A percentile compares a stretch with the other conserved stretches of the same genome.
These are phyloP conservation scores for Flaveria trinervia DNA, from an alignment of 129 eudicot species.

Conservation along the genomic window DNA sequence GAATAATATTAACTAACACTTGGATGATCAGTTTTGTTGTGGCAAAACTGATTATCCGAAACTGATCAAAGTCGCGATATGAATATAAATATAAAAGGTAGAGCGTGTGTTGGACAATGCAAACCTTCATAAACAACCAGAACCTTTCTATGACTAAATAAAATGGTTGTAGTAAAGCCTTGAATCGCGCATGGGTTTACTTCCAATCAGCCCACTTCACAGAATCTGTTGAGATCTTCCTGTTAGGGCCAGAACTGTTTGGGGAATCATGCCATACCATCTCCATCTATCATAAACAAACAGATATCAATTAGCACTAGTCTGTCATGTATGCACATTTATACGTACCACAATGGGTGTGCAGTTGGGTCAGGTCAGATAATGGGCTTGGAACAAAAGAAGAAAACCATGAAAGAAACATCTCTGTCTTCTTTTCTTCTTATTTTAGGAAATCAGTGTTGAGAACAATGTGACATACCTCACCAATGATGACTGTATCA, in stretches of 20 bases:
- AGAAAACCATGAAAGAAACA: not conserved
- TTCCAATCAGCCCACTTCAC: conserved; percentile 46
- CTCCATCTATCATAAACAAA: conserved; percentile 67
- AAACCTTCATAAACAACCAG: conserved; percentile 28
- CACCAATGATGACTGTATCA: conserved; percentile 83
- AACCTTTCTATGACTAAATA: conserved; percentile 23
- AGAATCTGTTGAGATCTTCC: conserved; percentile 53
- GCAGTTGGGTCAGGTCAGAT: not conserved
- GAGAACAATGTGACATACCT: conserved; percentile 44
- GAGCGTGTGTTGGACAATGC: not conserved
- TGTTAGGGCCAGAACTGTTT: conserved; percentile 50
- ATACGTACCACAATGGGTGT: not conserved
- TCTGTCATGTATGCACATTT: not conserved
- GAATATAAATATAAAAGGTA: not conserved
- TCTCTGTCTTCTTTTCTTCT: no score
- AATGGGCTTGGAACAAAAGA: no score
- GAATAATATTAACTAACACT: no score
- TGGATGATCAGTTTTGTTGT: no score
- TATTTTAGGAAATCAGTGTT: no score
- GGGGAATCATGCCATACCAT: conserved; percentile 77
- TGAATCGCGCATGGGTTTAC: conserved; percentile 11
- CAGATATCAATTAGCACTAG: conserved; percentile 12
- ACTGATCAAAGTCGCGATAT: not conserved
- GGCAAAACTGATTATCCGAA: not conserved
- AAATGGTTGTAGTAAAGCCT: not conserved